Conservation (phyloP, 768 basidiomycete genomes). For the Chalciporus pseudorubinellus region DNA sequence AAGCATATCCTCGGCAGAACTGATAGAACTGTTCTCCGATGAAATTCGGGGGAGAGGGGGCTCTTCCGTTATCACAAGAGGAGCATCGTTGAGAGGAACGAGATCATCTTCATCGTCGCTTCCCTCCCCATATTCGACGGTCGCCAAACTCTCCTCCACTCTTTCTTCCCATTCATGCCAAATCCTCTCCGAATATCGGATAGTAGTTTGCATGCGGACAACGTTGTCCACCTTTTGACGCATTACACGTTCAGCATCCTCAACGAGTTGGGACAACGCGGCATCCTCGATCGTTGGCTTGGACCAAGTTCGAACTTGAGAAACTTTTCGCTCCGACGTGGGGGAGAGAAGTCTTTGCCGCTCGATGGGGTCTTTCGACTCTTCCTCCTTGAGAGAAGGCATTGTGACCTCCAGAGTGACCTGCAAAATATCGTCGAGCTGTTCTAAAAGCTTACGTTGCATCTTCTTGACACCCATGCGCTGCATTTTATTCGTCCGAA, state of each 20-base stretch:
- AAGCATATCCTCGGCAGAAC: slow-evolving; percentile 26
- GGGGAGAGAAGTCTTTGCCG: slow-evolving; percentile 89
- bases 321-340: slow-evolving; percentile 82
- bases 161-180: slow-evolving; percentile 96
- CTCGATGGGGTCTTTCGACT: slow-evolving; percentile 87
- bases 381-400: slow-evolving; percentile 89
- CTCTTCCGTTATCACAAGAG: slow-evolving; percentile 24
- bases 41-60: slow-evolving; percentile 6
- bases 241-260: slow-evolving; percentile 88
- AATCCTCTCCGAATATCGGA: slow-evolving; percentile 94
- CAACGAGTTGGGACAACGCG: slow-evolving; percentile 76
- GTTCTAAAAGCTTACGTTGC: slow-evolving; percentile 77
- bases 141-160: slow-evolving; percentile 65
- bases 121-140: slow-evolving; percentile 55
- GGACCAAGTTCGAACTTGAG: slow-evolving; percentile 81
- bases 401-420: slow-evolving; percentile 79
- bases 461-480: slow-evolving; percentile 77
- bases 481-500: slow-evolving; percentile 76
- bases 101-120: slow-evolving; percentile 44
- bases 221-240: slow-evolving; percentile 93
- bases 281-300: slow-evolving; percentile 83
- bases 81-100: slow-evolving; percentile 28
- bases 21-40: slow-evolving; percentile 18
- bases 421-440: slow-evolving; percentile 82
- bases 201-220: slow-evolving; percentile 94